Percentiles rank a stretch among this genome's conserved stretches.
Conservation (phyloP, 2,329 filamentous ascomycete species). For the Penicillium paneum region DNA sequence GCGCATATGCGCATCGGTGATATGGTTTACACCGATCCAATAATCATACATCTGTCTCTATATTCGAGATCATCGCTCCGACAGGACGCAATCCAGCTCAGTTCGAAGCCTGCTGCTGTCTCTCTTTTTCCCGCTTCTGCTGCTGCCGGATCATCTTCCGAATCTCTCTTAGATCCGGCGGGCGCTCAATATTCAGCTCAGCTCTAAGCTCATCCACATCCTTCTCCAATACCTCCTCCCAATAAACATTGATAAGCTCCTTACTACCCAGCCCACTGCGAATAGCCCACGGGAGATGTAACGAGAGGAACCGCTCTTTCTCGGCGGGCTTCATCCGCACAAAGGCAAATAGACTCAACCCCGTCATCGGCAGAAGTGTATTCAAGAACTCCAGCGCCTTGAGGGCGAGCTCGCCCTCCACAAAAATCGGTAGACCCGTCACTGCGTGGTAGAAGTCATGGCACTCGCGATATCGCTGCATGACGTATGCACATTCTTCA, state of each 20-base stretch:
- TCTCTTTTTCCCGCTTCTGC: constrained; percentile 62
- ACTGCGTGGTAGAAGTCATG: constrained; percentile 98
- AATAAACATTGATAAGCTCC: constrained; percentile 93
- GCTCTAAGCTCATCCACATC: constrained; percentile 72
- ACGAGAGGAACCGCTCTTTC: constrained; percentile 60
- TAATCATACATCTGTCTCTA: constrained; percentile 18
- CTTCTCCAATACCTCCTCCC: constrained; percentile 89
- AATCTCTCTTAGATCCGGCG: constrained; percentile 78
- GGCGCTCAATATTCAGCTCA: constrained; percentile 79
- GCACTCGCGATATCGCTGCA: constrained; percentile 95
- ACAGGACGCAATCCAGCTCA: constrained; percentile 1
- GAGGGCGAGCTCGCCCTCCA: constrained; percentile 96
- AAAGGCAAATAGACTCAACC: constrained; percentile 72
- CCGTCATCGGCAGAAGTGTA: constrained; percentile 92
- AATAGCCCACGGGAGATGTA: constrained; percentile 82
- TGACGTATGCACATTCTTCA: constrained; percentile 93
- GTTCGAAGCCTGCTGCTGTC: constrained; percentile 20
- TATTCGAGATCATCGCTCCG: not conserved
- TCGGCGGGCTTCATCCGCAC: constrained; percentile 62
- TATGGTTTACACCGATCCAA: constrained; percentile 8
- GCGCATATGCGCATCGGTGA: constrained; percentile 3
- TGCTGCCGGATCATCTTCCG: constrained; percentile 67
- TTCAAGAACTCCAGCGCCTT: constrained; percentile 98
- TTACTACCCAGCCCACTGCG: constrained; percentile 72
- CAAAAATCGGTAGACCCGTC: constrained; percentile 81